These are phyloP conservation scores for Ogataea parapolymorpha DNA, from an alignment of 805 yeast genomes.

Conservation along the genomic window DNA sequence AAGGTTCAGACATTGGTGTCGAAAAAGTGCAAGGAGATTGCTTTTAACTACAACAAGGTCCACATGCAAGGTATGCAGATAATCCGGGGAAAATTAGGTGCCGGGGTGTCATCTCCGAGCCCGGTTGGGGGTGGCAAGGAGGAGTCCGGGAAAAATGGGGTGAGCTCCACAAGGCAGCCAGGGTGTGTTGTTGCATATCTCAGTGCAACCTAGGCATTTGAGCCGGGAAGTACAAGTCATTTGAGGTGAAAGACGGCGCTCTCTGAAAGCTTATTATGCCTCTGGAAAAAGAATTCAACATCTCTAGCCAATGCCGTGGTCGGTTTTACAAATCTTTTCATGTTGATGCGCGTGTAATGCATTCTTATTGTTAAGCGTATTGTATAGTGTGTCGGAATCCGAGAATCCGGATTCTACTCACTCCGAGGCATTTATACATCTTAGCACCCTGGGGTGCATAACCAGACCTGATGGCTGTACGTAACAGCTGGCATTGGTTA, in stretches of 20 bases:
- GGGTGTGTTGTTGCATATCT: background rate
- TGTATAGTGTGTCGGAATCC: slow-evolving; percentile 8
- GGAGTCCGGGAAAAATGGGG: slow-evolving; percentile 1
- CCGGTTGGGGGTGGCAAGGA: slow-evolving; percentile 5
- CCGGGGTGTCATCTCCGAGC: slow-evolving; percentile 11
- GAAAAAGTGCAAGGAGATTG: slow-evolving; percentile 3
- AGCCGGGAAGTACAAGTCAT: background rate
- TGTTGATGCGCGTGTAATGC: slow-evolving; percentile 2
- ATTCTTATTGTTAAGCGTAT: background rate
- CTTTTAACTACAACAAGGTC: slow-evolving; percentile 1
- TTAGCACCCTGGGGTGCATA: background rate
- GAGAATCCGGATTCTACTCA: background rate
- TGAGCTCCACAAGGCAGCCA: background rate
- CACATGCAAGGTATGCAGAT: slow-evolving; percentile 5
- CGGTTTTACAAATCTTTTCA: slow-evolving; percentile 10
- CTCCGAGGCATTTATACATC: slow-evolving; percentile 8
- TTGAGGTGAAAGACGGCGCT: background rate
- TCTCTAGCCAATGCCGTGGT: slow-evolving; percentile 18
- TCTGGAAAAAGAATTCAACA: background rate
- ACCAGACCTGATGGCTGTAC: background rate
- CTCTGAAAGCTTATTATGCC: background rate
- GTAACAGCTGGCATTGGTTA: background rate
- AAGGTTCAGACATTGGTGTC: slow-evolving; percentile 3
- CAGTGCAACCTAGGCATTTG: background rate
- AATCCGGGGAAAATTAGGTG: slow-evolving; percentile 11